Evolutionary conservation across 371 early-diverging fungal genomes (phyloP).

Genomic region (Paramicrosporidium saccamoebae): DNA sequence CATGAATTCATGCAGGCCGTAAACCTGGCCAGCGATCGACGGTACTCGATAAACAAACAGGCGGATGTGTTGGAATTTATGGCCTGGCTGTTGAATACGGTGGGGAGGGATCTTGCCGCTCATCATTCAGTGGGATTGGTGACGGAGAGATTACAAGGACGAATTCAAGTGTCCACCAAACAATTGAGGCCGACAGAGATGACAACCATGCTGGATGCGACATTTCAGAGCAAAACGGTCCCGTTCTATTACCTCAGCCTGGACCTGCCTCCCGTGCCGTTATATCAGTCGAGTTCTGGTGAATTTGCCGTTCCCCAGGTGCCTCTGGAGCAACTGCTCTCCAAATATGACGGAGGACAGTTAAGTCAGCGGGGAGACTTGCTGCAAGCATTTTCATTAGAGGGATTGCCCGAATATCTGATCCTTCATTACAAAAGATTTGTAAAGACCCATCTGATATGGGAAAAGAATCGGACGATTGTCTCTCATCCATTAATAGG

Average conservation of each 20-base stretch:
- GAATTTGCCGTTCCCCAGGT: slow-evolving; percentile 73
- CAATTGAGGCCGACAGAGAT: slow-evolving; percentile 9
- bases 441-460: slow-evolving; percentile 43
- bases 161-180: slow-evolving; percentile 30
- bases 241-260: slow-evolving; percentile 61
- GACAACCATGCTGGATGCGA: slow-evolving; percentile 5
- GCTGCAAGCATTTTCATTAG: too few relatives aligned
- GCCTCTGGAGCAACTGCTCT: slow-evolving; percentile 28
- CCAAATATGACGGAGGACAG: slow-evolving; percentile 61
- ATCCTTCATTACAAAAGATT: slow-evolving; percentile 74
- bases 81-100: slow-evolving; percentile 64
- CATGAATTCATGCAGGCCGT: slow-evolving; percentile 85
- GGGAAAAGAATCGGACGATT: slow-evolving; percentile 85
- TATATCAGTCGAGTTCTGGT: slow-evolving; percentile 60
- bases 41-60: slow-evolving; percentile 41
- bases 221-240: slow-evolving; percentile 5
- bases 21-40: slow-evolving; percentile 35
- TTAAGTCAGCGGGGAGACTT: too few relatives aligned
- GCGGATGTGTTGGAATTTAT: slow-evolving; percentile 64
- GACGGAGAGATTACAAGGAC: slow-evolving; percentile 53
- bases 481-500: slow-evolving; percentile 74
- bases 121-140: slow-evolving; percentile 30
- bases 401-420: slow-evolving; percentile 55
- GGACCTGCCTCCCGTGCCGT: slow-evolving; percentile 68
- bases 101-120: slow-evolving; percentile 57